phyloP scores from a whole-genome alignment of 495 filamentous ascomycete genomes.

The Choiromyces venosus region DNA sequence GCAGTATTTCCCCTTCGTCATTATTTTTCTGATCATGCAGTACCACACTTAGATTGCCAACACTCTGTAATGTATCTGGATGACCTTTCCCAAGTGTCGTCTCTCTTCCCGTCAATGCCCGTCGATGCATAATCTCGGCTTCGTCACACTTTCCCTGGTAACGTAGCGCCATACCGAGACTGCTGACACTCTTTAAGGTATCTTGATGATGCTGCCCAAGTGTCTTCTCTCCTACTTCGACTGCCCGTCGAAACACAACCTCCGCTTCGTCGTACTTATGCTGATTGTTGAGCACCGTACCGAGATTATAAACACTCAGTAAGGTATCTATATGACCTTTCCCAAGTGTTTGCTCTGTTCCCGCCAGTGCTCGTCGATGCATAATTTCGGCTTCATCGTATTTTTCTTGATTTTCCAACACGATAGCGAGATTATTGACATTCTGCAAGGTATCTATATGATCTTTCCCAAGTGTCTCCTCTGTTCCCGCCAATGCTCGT shows the following conservation, averaged over 20 bases:
- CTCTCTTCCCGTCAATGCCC: slow-evolving; percentile 15
- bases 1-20: neutral
- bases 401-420: neutral
- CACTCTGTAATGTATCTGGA: slow-evolving; percentile 4
- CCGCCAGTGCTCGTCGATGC: slow-evolving; percentile 7
- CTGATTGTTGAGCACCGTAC: neutral
- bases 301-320: neutral
- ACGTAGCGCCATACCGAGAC: slow-evolving; percentile 3
- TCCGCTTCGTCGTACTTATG: slow-evolving; percentile 1
- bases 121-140: slow-evolving; percentile 25
- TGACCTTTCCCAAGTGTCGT: slow-evolving; percentile 3
- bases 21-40: neutral
- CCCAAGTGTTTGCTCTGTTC: slow-evolving; percentile 28
- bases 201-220: slow-evolving; percentile 21
- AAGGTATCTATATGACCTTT: slow-evolving; percentile 25
- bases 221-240: slow-evolving; percentile 13
- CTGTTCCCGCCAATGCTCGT: too few relatives aligned
- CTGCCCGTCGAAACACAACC: neutral
- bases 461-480: slow-evolving; percentile 10
- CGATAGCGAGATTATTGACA: slow-evolving; percentile 3
- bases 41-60: neutral
- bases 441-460: neutral
- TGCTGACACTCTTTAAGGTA: slow-evolving; percentile 12
- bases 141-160: slow-evolving; percentile 29
- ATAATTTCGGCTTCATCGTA: neutral